Evolutionary conservation across 768 basidiomycete species (phyloP).

Genomic region (Gymnopilus junonius): DNA sequence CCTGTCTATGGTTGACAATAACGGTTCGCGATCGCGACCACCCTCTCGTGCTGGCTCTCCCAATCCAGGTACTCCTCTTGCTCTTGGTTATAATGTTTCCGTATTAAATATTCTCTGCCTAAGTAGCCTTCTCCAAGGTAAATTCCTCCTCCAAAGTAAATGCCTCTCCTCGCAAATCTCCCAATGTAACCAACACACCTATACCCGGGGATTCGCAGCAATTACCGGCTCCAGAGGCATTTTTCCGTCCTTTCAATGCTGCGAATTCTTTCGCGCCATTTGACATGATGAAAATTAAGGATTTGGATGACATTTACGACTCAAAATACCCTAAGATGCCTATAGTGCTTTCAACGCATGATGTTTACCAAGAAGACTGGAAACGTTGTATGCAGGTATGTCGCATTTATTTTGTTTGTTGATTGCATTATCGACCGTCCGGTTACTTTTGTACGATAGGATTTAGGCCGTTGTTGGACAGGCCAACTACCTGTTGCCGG

Average conservation of each 20-base stretch:
- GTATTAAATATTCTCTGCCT: conserved; percentile 20
- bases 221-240: conserved; percentile 69
- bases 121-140: conserved; percentile 20
- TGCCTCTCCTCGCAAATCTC: conserved; percentile 31
- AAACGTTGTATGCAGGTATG: conserved; percentile 75
- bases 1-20: conserved; percentile 43
- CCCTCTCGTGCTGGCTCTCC: conserved; percentile 56
- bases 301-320: conserved; percentile 77
- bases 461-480: conserved; percentile 75
- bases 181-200: conserved; percentile 33
- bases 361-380: conserved; percentile 83
- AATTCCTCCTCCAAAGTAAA: conserved; percentile 17
- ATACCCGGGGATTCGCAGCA: conserved; percentile 44
- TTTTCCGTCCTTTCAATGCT: conserved; percentile 72
- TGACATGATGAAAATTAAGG: conserved; percentile 69
- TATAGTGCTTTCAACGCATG: conserved; percentile 69
- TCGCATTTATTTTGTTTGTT: conserved; percentile 10
- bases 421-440: background rate
- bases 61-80: conserved; percentile 43
- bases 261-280: conserved; percentile 72
- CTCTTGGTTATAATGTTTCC: conserved; percentile 18
- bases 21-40: conserved; percentile 25
- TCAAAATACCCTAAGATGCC: conserved; percentile 71
- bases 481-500: conserved; percentile 73
- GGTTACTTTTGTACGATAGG: conserved; percentile 44